Evolutionary conservation across 306 rosid genomes (phyloP), one percentile per base, ranked within the genome.

Genomic region (Vachellia pachyceras): DNA sequence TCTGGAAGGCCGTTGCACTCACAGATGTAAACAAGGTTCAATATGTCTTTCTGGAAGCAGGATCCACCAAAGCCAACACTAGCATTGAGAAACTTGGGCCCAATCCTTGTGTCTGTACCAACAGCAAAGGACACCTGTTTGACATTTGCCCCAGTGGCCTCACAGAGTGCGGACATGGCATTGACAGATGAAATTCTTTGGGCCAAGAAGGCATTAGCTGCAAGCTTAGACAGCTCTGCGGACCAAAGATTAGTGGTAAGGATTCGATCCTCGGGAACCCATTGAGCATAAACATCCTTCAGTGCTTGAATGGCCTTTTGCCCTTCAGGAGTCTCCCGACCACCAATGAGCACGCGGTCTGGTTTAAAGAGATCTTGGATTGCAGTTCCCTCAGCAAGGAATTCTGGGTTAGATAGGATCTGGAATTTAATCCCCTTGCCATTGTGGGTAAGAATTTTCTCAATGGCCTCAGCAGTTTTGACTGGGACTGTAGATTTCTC

Each of bases 21-120:
- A 33, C 98, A 94, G 60, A 94, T 94, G 87, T 94, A 94, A 42
- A 94, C 94, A 58, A 94, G 91, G 87, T 94, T 94, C 84, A 94
- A 64, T 69, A 94, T 94, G 44, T 94, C 98, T 86, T 94, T 94
- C 87, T 94, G 98, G 90, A 92, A 94, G 92, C 97, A 94, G 68
- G 98, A 94, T 9, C 98, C 97, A 23, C 98, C 98, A 65, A 94
- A 94, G n/a, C 98, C 98, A 74, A 94, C 97, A 84, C 98, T 94
- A 20, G 94, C 96, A 20, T 92, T 94, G 35, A 94, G 90, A 72
- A 94, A 94, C 87, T 91, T 94, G 7, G 98, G 94, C 45, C 98
- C 98, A 42, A 94, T 94, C 70, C 98, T 92, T 50, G 97, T 39
- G 86, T 94, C 98, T n/a, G 88, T 94, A 2, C 98, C 97, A 60